These are phyloP conservation scores for Mycena crocata DNA, from an alignment of 768 basidiomycete species.

Conservation along the genomic window DNA sequence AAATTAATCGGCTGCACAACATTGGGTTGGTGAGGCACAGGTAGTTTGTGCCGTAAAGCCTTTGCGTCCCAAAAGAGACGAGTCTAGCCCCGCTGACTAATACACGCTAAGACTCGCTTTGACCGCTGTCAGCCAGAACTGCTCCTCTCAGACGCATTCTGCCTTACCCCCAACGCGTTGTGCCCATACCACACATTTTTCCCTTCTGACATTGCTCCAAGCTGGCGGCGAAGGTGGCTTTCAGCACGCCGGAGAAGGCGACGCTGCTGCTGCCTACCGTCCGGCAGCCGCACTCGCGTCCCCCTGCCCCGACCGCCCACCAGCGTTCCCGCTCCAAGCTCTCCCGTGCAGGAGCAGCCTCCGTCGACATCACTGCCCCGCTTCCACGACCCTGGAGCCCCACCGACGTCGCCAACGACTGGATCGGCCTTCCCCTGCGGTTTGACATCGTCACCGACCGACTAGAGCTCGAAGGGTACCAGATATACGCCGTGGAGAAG, in stretches of 20 bases:
- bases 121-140: no score
- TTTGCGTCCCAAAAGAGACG: no score
- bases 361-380: slow-evolving; percentile 37
- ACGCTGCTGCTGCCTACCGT: slow-evolving; percentile 29
- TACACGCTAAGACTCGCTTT: no score
- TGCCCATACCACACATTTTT: no score
- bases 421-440: slow-evolving; percentile 58
- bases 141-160: no score
- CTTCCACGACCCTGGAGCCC: slow-evolving; percentile 16
- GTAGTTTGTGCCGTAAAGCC: no score
- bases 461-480: slow-evolving; percentile 70
- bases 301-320: slow-evolving; percentile 31
- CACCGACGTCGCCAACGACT: slow-evolving; percentile 41
- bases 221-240: background rate
- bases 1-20: no score
- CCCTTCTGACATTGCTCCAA: no score
- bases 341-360: slow-evolving; percentile 38
- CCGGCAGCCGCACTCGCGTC: slow-evolving; percentile 15
- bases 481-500: slow-evolving; percentile 89
- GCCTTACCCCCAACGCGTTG: no score
- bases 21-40: no score
- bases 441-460: slow-evolving; percentile 63
- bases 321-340: slow-evolving; percentile 22
- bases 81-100: no score
- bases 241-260: background rate